These are phyloP conservation scores for Cladophialophora carrionii DNA, from an alignment of 2,329 filamentous ascomycete species.

Conservation along the genomic window DNA sequence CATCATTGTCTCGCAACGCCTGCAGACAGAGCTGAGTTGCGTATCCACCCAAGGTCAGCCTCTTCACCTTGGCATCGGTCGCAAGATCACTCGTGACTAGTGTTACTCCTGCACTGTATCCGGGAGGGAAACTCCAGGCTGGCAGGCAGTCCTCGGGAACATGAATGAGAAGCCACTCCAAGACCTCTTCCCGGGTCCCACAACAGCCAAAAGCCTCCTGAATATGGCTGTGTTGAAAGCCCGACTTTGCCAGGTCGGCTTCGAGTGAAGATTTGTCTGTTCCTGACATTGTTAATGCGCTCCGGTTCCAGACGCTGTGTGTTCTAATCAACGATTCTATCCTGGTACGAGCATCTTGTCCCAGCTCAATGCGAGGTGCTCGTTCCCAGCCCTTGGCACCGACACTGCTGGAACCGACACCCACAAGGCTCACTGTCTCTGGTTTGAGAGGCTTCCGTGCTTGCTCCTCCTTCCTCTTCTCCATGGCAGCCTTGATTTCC, in stretches of 20 bases:
- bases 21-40: constrained; percentile 80
- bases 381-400: constrained; percentile 75
- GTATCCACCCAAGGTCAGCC: constrained; percentile 81
- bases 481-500: constrained; percentile 75
- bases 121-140: constrained; percentile 85
- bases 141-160: constrained; percentile 97
- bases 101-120: constrained; percentile 85
- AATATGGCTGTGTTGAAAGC: constrained; percentile 86
- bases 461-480: constrained; percentile 77
- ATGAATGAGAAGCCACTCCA: constrained; percentile 96
- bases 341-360: constrained; percentile 73
- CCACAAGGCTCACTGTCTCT: constrained; percentile 42
- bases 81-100: constrained; percentile 81
- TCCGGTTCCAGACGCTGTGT: constrained; percentile 84
- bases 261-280: constrained; percentile 63
- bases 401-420: constrained; percentile 40
- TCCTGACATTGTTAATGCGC: constrained; percentile 67
- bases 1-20: constrained; percentile 68
- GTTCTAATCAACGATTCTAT: constrained; percentile 79
- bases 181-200: constrained; percentile 86
- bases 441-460: constrained; percentile 62
- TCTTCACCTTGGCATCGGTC: constrained; percentile 78
- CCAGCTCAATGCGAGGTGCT: constrained; percentile 92
- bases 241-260: constrained; percentile 74
- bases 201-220: constrained; percentile 86